Percentiles rank a stretch among this genome's conserved stretches.
phyloP scores from a whole-genome alignment of 306 rosid species.

The Astragalus membranaceus region DNA sequence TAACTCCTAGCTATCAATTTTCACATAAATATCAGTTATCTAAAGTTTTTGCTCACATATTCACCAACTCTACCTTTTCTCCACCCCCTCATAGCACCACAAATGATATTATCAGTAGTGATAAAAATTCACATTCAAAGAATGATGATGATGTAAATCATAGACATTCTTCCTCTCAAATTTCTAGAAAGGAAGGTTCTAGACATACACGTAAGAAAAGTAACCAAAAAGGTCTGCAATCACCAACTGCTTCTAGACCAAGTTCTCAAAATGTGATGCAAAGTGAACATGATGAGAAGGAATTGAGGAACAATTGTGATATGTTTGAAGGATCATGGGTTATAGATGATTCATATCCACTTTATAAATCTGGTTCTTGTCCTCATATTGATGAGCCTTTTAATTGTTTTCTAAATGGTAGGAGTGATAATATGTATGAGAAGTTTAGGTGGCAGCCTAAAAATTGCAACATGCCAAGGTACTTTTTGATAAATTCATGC shows the following conservation, averaged over 20 bases:
- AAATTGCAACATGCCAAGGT: slow-evolving; percentile 74
- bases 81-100: neutral
- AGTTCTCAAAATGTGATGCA: slow-evolving; percentile 13
- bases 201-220: neutral
- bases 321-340: slow-evolving; percentile 73
- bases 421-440: slow-evolving; percentile 48
- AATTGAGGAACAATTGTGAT: slow-evolving; percentile 44
- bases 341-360: slow-evolving; percentile 62
- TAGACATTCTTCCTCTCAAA: neutral
- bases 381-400: slow-evolving; percentile 66
- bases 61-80: slow-evolving; percentile 21
- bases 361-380: slow-evolving; percentile 68
- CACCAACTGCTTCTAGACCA: neutral
- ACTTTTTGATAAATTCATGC: neutral
- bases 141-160: too few species aligned
- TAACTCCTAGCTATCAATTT: slow-evolving; percentile 24
- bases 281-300: slow-evolving; percentile 14
- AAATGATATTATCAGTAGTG: neutral
- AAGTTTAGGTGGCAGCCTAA: slow-evolving; percentile 71
- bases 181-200: slow-evolving; percentile 29
- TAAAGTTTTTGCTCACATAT: slow-evolving; percentile 29
- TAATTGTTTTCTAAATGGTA: slow-evolving; percentile 54
- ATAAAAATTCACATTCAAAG: neutral
- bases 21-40: slow-evolving; percentile 31
- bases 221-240: neutral